phyloP scores from a whole-genome alignment of 2,329 filamentous ascomycete genomes.

The Aspergillus sp. region DNA sequence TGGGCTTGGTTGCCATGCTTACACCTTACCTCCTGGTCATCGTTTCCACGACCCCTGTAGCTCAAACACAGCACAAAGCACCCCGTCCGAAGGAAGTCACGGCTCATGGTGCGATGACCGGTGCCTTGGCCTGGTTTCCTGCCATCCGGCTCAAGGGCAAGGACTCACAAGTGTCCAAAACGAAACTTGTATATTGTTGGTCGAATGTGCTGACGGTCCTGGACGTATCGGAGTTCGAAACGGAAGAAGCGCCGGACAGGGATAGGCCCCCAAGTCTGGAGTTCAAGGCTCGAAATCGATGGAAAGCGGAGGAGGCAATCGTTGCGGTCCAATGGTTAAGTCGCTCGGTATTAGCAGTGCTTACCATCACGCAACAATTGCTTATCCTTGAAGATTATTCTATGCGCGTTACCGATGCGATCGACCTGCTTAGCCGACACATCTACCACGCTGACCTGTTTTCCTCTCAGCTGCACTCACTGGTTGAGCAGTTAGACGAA shows the following conservation, averaged over 20 bases:
- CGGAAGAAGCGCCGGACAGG: slow-evolving; percentile 59
- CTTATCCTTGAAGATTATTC: slow-evolving; percentile 87
- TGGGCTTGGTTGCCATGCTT: slow-evolving; percentile 91
- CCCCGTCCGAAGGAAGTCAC: slow-evolving; percentile 86
- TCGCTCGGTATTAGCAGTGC: slow-evolving; percentile 82
- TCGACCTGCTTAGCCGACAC: slow-evolving; percentile 87
- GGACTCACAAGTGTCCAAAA: slow-evolving; percentile 64
- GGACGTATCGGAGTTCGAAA: slow-evolving; percentile 73
- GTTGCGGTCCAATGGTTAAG: slow-evolving; percentile 97
- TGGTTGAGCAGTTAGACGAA: slow-evolving; percentile 87
- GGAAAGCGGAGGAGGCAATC: slow-evolving; percentile 92
- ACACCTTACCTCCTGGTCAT: slow-evolving; percentile 95
- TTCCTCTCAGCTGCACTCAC: slow-evolving; percentile 75
- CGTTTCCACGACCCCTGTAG: slow-evolving; percentile 93
- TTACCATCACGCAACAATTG: slow-evolving; percentile 91
- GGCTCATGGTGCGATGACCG: slow-evolving; percentile 87
- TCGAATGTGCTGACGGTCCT: slow-evolving; percentile 94
- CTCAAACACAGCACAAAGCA: slow-evolving; percentile 94
- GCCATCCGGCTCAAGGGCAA: slow-evolving; percentile 85
- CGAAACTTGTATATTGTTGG: slow-evolving; percentile 96
- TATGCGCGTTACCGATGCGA: slow-evolving; percentile 89
- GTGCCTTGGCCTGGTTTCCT: slow-evolving; percentile 95
- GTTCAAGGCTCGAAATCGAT: slow-evolving; percentile 81
- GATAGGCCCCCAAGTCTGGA: slow-evolving; percentile 75
- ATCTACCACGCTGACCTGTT: slow-evolving; percentile 92